Percentiles rank a stretch among this genome's conserved stretches.
Conservation (phyloP, 1,284 basidiomycete species). For the Papiliotrema laurentii region DNA sequence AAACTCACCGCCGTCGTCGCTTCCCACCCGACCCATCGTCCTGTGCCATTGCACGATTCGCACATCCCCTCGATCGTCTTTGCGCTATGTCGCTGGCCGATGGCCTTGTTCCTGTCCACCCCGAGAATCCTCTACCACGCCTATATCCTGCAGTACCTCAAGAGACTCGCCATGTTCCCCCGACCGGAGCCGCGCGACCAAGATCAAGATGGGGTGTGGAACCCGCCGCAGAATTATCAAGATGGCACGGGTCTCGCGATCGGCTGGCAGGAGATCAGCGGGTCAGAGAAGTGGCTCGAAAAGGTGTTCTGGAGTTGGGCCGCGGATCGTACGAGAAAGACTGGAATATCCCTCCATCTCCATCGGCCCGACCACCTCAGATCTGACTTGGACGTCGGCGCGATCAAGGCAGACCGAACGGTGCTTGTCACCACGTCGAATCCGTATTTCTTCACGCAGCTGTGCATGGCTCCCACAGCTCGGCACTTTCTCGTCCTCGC, state of each 20-base stretch:
- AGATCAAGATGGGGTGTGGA: constrained; percentile 30
- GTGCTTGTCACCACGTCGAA: constrained; percentile 53
- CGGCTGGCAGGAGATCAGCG: constrained; percentile 52
- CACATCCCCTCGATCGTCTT: constrained; percentile 45
- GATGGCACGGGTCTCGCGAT: constrained; percentile 47
- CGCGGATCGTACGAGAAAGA: constrained; percentile 40
- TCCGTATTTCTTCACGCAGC: constrained; percentile 55
- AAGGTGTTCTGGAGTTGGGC: constrained; percentile 47
- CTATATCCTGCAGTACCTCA: constrained; percentile 61
- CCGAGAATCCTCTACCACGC: constrained; percentile 65
- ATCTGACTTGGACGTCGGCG: background rate
- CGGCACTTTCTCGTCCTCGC: constrained; percentile 49
- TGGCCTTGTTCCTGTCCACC: constrained; percentile 59
- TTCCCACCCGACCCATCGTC: constrained; percentile 50
- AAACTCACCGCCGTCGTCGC: constrained; percentile 56
- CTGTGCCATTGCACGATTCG: constrained; percentile 43
- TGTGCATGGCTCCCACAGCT: constrained; percentile 53
- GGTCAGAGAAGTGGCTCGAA: constrained; percentile 51
- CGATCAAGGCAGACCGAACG: constrained; percentile 11
- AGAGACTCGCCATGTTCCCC: constrained; percentile 59
- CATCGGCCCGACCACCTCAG: constrained; percentile 8
- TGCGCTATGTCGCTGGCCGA: constrained; percentile 54
- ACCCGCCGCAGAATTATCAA: constrained; percentile 20
- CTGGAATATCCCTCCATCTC: constrained; percentile 47
- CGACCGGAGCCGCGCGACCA: constrained; percentile 57